These are phyloP conservation scores for Omphalotus guepiniiformis DNA, from an alignment of 768 basidiomycete species.

Conservation along the genomic window DNA sequence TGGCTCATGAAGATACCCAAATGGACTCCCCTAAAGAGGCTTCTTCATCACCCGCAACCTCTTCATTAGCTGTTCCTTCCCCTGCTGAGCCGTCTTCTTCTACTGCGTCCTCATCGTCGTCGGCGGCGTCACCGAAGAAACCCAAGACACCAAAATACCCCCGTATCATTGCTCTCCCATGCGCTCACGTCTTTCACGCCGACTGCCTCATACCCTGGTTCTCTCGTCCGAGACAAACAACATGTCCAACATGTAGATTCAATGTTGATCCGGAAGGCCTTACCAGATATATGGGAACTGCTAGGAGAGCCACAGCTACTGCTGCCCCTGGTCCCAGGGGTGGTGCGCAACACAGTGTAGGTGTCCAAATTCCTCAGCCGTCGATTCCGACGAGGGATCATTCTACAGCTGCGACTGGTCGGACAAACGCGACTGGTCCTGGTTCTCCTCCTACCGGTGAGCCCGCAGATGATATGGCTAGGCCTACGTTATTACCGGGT, in stretches of 20 bases:
- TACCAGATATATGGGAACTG: conserved; percentile 26
- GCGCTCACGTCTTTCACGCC: conserved; percentile 79
- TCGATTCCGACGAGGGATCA: no score
- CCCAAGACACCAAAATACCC: conserved; percentile 13
- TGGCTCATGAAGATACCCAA: background rate
- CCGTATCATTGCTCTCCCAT: conserved; percentile 63
- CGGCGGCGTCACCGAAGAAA: conserved; percentile 15
- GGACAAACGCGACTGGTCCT: no score
- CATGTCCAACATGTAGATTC: conserved; percentile 81
- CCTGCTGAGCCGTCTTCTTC: conserved; percentile 2
- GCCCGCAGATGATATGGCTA: no score
- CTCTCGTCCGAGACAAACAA: conserved; percentile 70
- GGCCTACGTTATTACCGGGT: no score
- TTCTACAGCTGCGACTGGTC: no score
- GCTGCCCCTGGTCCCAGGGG: background rate
- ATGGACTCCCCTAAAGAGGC: background rate
- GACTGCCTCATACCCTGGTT: conserved; percentile 82
- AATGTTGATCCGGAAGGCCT: conserved; percentile 78
- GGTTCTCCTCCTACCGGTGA: no score
- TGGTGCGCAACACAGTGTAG: no score
- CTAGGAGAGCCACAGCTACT: conserved; percentile 1
- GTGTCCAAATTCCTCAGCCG: no score
- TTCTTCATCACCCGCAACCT: background rate
- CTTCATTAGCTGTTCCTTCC: background rate
- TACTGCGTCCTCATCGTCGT: conserved; percentile 6